Base-by-base conservation (phyloP, 179 eudicot genomes). In the Actinidia polygama region DNA sequence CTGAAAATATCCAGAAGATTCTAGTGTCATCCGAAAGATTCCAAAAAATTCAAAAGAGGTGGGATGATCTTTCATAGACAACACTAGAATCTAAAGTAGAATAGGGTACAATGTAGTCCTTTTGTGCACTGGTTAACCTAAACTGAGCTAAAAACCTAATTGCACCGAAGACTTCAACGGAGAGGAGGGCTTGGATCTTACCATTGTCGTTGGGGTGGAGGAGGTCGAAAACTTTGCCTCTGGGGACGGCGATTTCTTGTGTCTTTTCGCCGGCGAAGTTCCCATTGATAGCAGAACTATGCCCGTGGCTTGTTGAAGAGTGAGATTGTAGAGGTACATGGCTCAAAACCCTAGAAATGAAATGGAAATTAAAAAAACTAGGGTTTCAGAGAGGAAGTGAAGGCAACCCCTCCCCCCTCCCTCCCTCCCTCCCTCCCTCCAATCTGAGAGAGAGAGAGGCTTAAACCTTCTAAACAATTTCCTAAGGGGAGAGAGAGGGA, bases 291-390 rank as follows among this genome's bases (percentile, higher is more conserved):
- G 99, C 99, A 76, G 87, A 85, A 90, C 73, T 18, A 96, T 84
- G 63, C 99, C 99, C 26, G 98, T 93, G 64, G 98, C 89, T 58
- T 90, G 89, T 64, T 96, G 98, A 44, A 96, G 98, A 64, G 99
- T 96, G 64, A 96, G 81, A 70, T 87, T 96, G 93, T 96, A 96
- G 83, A 96, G 95, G 68, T 92, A 96, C 99, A 96, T 96, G 24
- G 53, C 73, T 18, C 1, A n/a, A 68, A 73, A 53, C 73, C 83
- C 80, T 79, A 83, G 83, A 55, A 68, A 36, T 7, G 49, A 7
- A 30, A 68, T 6, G 11, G 0, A n/a, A 19, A n/a, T n/a, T 15
- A 23, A 59, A 59, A 30, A 47, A 19, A 26, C 19, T 30, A 67
- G 72, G 47, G 47, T 30, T 67, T 44, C 36, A 40, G 55, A 46